These are phyloP conservation scores for Lactarius deliciosus DNA, from an alignment of 768 basidiomycete species.

Conservation along the genomic window DNA sequence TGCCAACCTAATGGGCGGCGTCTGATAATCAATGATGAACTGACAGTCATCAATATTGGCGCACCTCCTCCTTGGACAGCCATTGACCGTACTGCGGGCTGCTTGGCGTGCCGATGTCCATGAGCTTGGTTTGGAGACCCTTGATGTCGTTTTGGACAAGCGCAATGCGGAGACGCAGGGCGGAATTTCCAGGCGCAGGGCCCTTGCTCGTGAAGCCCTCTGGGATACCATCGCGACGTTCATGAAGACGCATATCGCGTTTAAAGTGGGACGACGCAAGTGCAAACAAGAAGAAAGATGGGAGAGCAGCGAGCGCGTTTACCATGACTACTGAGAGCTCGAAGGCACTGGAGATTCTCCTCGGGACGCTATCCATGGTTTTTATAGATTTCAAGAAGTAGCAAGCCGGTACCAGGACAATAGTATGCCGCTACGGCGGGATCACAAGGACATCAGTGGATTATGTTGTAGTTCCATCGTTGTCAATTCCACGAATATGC, in stretches of 20 bases:
- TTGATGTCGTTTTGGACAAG: constrained; percentile 3
- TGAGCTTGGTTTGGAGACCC: constrained; percentile 7
- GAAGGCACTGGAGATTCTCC: neutral
- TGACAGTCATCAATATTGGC: neutral
- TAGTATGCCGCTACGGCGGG: neutral
- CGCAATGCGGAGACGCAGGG: constrained; percentile 13
- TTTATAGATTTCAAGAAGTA: neutral
- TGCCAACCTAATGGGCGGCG: no score
- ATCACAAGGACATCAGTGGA: neutral
- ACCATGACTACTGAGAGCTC: neutral
- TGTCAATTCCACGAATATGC: neutral
- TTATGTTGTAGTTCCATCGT: no score
- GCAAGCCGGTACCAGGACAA: neutral
- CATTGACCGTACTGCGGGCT: constrained; percentile 14
- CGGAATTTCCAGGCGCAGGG: constrained; percentile 1
- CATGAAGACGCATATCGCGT: neutral
- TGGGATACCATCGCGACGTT: constrained; percentile 5
- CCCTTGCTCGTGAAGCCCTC: constrained; percentile 12
- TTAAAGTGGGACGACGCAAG: neutral
- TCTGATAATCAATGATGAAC: no score
- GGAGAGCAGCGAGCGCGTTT: neutral
- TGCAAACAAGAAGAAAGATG: neutral
- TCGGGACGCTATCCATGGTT: neutral
- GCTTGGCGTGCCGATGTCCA: constrained; percentile 2
- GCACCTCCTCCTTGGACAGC: constrained; percentile 1